Percentiles rank a stretch among this genome's conserved stretches.
Conservation (phyloP, 129 eudicot genomes). For the Tanacetum coccineum region DNA sequence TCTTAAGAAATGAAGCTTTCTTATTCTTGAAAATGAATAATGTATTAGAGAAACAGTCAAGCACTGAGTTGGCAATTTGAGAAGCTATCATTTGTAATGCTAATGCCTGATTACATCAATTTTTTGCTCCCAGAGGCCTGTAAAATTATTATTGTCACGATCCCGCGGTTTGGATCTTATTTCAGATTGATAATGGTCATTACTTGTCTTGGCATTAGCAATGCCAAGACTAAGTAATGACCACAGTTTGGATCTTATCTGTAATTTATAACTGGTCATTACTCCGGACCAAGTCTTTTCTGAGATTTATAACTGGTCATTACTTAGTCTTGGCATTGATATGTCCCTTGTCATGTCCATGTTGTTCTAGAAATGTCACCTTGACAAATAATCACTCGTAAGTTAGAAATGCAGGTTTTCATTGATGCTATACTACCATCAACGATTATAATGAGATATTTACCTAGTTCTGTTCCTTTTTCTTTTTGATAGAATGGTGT, state of each 20-base stretch:
- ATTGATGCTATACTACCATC: too few species aligned
- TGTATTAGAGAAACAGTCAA: neutral
- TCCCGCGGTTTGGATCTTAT: conserved; percentile 11
- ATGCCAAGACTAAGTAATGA: too few species aligned
- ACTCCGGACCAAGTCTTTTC: too few species aligned
- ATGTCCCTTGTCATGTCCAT: conserved; percentile 1
- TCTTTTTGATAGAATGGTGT: conserved; percentile 7
- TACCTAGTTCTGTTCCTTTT: neutral
- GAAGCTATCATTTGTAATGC: conserved; percentile 1
- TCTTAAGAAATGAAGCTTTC: neutral
- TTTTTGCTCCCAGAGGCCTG: conserved; percentile 4
- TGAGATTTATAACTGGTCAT: too few species aligned
- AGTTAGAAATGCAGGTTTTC: too few species aligned
- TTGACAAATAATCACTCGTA: neutral
- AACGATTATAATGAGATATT: too few species aligned
- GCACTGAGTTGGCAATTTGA: conserved; percentile 12
- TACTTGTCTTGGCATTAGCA: neutral
- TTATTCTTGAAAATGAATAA: conserved; percentile 4
- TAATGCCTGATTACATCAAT: conserved; percentile 3
- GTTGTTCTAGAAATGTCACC: conserved; percentile 1
- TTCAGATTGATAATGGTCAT: neutral
- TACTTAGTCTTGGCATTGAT: neutral
- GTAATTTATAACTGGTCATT: too few species aligned
- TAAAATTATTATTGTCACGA: neutral
- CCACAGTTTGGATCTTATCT: too few species aligned